A percentile compares a stretch with the other conserved stretches of the same genome.
phyloP scores from a whole-genome alignment of 176 grass and related monocot species.

The Leersia perrieri region DNA sequence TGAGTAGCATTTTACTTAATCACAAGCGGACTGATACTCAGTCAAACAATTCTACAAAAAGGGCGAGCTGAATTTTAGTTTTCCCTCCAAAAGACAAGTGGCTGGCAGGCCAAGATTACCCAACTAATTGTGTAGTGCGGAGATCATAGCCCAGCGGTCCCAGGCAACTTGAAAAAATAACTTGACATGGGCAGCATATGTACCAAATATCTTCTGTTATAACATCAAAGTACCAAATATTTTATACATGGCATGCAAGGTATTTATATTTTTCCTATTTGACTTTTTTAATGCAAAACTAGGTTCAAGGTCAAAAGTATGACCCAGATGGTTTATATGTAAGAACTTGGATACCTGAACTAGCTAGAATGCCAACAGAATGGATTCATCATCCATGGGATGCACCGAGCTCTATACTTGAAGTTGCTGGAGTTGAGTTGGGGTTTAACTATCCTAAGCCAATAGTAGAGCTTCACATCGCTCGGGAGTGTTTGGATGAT shows the following conservation, averaged over 20 bases:
- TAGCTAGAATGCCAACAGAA: slow-evolving; percentile 81
- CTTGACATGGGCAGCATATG: not conserved
- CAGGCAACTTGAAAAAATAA: not conserved
- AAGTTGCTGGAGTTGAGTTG: slow-evolving; percentile 82
- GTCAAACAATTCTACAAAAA: not conserved
- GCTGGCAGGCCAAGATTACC: not conserved
- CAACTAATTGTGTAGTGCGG: not conserved
- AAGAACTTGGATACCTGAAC: slow-evolving; percentile 93
- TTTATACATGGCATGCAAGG: not conserved
- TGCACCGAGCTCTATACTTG: slow-evolving; percentile 70
- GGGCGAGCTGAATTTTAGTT: not conserved
- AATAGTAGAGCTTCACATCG: slow-evolving; percentile 63
- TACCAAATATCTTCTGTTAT: not conserved
- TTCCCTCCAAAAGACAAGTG: not conserved
- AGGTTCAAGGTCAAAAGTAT: slow-evolving; percentile 87
- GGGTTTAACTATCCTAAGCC: slow-evolving; percentile 87
- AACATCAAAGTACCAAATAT: not conserved
- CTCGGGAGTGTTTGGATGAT: slow-evolving; percentile 75
- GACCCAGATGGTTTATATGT: slow-evolving; percentile 87
- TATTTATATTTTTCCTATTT: not conserved
- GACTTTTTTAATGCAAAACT: slow-evolving; percentile 30
- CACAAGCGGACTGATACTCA: not conserved
- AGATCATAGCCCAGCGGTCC: not conserved
- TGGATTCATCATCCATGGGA: slow-evolving; percentile 95
- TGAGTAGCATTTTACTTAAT: not conserved